These are phyloP conservation scores for Nematodospora anomalae DNA, from an alignment of 1,139 yeast species.

Conservation along the genomic window DNA sequence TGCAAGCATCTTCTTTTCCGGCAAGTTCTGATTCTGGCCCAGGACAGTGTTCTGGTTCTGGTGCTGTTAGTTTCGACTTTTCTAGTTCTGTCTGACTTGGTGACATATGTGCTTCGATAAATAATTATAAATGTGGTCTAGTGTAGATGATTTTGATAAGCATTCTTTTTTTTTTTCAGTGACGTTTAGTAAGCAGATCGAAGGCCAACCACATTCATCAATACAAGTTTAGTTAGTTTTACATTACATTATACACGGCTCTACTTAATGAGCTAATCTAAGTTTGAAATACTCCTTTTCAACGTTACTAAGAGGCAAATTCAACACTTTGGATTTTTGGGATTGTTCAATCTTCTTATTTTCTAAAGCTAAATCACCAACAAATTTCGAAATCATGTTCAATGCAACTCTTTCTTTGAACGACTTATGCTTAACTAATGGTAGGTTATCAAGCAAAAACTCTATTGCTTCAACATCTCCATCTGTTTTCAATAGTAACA, in stretches of 20 bases:
- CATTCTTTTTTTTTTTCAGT: not conserved
- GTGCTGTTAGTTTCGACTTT: slow-evolving; percentile 38
- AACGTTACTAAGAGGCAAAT: slow-evolving; percentile 48
- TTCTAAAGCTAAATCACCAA: slow-evolving; percentile 42
- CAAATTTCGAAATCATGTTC: slow-evolving; percentile 50
- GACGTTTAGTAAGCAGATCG: not conserved
- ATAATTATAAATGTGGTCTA: no score
- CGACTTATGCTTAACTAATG: slow-evolving; percentile 32
- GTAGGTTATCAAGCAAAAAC: slow-evolving; percentile 45
- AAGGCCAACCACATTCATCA: no score
- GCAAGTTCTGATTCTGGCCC: slow-evolving; percentile 95
- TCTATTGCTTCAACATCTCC: slow-evolving; percentile 18
- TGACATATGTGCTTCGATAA: slow-evolving; percentile 24
- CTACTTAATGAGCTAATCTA: slow-evolving; percentile 10
- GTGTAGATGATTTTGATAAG: not conserved
- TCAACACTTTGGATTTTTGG: slow-evolving; percentile 25
- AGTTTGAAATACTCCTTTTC: slow-evolving; percentile 41
- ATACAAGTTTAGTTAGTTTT: no score
- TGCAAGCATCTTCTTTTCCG: slow-evolving; percentile 91
- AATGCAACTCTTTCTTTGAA: slow-evolving; percentile 46
- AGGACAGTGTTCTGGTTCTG: slow-evolving; percentile 96
- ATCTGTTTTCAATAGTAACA: slow-evolving; percentile 26
- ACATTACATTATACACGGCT: not conserved
- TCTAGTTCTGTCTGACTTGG: slow-evolving; percentile 20
- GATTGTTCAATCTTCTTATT: slow-evolving; percentile 17